Evolutionary conservation across 2,329 filamentous ascomycete genomes (phyloP).

Genomic region (Sclerotinia nivalis): DNA sequence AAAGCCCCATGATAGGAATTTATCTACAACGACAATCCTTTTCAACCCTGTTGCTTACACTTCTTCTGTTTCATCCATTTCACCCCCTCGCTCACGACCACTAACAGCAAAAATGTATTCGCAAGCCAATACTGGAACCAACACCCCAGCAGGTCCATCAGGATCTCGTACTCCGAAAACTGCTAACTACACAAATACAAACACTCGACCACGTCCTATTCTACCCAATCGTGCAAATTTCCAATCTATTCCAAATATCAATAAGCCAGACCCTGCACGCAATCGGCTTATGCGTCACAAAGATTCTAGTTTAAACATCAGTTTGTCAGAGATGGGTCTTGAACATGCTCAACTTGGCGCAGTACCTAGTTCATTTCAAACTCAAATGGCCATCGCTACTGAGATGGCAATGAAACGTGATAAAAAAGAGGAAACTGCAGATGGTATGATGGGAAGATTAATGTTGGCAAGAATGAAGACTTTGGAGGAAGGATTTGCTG

Average conservation of each 20-base stretch:
- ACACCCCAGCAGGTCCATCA: conserved; percentile 31
- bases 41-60: conserved; percentile 65
- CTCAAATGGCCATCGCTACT: conserved; percentile 74
- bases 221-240: conserved; percentile 53
- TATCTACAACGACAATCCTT: conserved; percentile 81
- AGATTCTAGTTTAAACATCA: conserved; percentile 64
- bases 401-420: conserved; percentile 53
- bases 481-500: conserved; percentile 84
- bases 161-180: conserved; percentile 34
- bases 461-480: conserved; percentile 91
- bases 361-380: conserved; percentile 75
- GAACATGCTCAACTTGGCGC: conserved; percentile 64
- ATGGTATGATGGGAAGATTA: conserved; percentile 74
- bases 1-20: conserved; percentile 63
- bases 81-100: conserved; percentile 42
- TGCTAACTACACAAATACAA: conserved; percentile 43
- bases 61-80: conserved; percentile 48
- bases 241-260: conserved; percentile 56
- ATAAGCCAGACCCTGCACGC: conserved; percentile 28
- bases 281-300: conserved; percentile 34
- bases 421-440: conserved; percentile 50
- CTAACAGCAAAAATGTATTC: conserved; percentile 41
- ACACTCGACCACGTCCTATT: conserved; percentile 57
- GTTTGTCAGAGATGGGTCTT: conserved; percentile 72
- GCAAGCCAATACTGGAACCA: conserved; percentile 31